phyloP scores from a whole-genome alignment of 1,284 basidiomycete genomes.

The Xerocomus amazonicus region DNA sequence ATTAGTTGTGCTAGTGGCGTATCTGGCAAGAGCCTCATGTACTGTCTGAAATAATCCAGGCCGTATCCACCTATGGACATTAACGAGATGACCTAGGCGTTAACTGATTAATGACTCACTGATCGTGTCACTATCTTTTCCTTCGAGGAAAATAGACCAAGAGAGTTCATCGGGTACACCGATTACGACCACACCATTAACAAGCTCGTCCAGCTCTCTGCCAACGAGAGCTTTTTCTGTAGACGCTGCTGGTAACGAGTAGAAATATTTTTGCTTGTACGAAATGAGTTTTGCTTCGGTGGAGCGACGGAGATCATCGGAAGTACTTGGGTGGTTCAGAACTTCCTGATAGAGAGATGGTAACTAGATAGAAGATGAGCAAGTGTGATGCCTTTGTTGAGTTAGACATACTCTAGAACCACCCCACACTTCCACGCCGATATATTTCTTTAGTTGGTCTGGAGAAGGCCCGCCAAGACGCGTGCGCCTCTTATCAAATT shows the following conservation, averaged over 20 bases:
- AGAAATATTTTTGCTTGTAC: slow-evolving; percentile 57
- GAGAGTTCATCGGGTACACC: slow-evolving; percentile 73
- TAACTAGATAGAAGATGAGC: slow-evolving; percentile 42
- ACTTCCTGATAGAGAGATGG: slow-evolving; percentile 70
- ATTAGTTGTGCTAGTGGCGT: slow-evolving; percentile 59
- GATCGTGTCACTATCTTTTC: slow-evolving; percentile 65
- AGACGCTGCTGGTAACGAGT: slow-evolving; percentile 48
- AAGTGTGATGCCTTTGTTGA: neutral
- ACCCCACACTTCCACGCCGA: slow-evolving; percentile 59
- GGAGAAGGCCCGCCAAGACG: slow-evolving; percentile 69
- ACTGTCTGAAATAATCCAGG: slow-evolving; percentile 58
- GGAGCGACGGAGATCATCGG: slow-evolving; percentile 65
- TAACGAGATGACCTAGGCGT: neutral
- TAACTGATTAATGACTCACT: slow-evolving; percentile 41
- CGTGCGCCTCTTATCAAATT: slow-evolving; percentile 73
- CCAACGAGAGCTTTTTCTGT: slow-evolving; percentile 49
- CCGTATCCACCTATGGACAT: slow-evolving; percentile 60
- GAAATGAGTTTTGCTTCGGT: slow-evolving; percentile 71
- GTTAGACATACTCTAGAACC: slow-evolving; percentile 49
- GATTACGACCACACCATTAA: slow-evolving; percentile 71
- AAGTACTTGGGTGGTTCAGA: slow-evolving; percentile 71
- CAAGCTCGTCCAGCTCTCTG: slow-evolving; percentile 65
- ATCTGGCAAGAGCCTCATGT: slow-evolving; percentile 66
- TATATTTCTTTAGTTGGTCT: slow-evolving; percentile 65
- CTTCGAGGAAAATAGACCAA: slow-evolving; percentile 79